Evolutionary conservation across 345 rosid species (phyloP).

Genomic region (Populus nigra): DNA sequence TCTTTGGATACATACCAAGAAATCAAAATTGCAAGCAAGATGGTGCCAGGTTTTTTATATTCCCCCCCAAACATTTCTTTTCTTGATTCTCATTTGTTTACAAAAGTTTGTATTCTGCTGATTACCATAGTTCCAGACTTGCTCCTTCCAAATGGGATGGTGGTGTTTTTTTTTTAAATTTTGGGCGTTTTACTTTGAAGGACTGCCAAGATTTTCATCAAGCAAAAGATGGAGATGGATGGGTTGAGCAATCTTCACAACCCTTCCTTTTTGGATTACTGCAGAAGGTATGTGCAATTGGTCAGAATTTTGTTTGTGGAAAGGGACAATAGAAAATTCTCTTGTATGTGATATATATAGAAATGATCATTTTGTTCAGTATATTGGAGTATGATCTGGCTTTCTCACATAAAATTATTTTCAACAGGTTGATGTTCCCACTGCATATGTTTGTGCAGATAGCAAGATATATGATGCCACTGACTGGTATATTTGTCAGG

Average conservation of each 20-base stretch:
- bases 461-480: slow-evolving; percentile 86
- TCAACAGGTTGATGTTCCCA: slow-evolving; percentile 72
- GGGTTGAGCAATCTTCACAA: slow-evolving; percentile 91
- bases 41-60: slow-evolving; percentile 89
- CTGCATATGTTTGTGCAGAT: slow-evolving; percentile 85
- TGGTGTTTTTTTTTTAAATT: slow-evolving; percentile 14
- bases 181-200: slow-evolving; percentile 38
- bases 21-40: slow-evolving; percentile 84
- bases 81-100: neutral
- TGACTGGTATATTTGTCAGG: slow-evolving; percentile 98
- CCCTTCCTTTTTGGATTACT: slow-evolving; percentile 75
- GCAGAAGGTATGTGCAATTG: slow-evolving; percentile 61
- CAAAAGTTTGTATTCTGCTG: neutral
- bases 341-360: neutral
- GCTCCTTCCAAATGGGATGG: slow-evolving; percentile 4
- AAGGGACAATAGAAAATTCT: neutral
- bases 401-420: slow-evolving; percentile 18
- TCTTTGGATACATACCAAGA: slow-evolving; percentile 71
- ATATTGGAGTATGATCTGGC: neutral
- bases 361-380: neutral
- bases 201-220: slow-evolving; percentile 93
- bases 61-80: slow-evolving; percentile 3
- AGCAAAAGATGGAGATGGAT: slow-evolving; percentile 99
- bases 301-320: slow-evolving; percentile 2
- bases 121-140: slow-evolving; percentile 9